Conservation (phyloP, 805 yeast genomes). For the Schwanniomyces yamadae region DNA sequence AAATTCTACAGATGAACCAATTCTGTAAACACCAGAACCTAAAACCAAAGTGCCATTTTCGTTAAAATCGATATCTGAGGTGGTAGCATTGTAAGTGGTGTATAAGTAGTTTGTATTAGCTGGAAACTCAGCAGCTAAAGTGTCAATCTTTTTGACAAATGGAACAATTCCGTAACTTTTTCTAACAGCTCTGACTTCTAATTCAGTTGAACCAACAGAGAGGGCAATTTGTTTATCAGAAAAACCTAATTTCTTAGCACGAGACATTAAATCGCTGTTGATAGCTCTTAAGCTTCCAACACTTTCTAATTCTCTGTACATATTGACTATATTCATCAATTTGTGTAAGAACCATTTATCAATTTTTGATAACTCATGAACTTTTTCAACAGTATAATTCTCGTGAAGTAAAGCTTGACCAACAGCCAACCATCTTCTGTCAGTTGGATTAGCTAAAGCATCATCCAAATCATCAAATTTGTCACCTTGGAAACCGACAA, state of each 20-base stretch:
- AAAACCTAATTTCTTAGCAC: conserved; percentile 93
- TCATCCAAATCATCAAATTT: conserved; percentile 74
- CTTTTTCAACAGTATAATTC: conserved; percentile 85
- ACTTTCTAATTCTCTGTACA: conserved; percentile 77
- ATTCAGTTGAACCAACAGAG: conserved; percentile 71
- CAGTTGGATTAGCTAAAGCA: conserved; percentile 82
- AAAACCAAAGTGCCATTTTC: conserved; percentile 92
- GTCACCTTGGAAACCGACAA: conserved; percentile 88
- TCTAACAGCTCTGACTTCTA: conserved; percentile 80
- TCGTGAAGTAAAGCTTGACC: conserved; percentile 95
- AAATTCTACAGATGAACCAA: conserved; percentile 97
- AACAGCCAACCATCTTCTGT: conserved; percentile 96
- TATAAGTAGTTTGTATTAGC: conserved; percentile 94
- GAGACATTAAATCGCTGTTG: conserved; percentile 64
- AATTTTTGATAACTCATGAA: conserved; percentile 87
- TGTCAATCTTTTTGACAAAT: conserved; percentile 94
- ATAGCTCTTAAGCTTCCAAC: conserved; percentile 54
- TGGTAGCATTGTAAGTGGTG: conserved; percentile 91
- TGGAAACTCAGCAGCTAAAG: conserved; percentile 98
- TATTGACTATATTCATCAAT: conserved; percentile 86
- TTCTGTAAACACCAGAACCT: conserved; percentile 99
- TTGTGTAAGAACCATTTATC: conserved; percentile 96
- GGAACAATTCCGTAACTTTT: conserved; percentile 79
- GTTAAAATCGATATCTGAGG: conserved; percentile 78
- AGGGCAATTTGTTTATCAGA: conserved; percentile 90